Base-by-base conservation (phyloP, 345 rosid species). In the Gossypium bickii region DNA sequence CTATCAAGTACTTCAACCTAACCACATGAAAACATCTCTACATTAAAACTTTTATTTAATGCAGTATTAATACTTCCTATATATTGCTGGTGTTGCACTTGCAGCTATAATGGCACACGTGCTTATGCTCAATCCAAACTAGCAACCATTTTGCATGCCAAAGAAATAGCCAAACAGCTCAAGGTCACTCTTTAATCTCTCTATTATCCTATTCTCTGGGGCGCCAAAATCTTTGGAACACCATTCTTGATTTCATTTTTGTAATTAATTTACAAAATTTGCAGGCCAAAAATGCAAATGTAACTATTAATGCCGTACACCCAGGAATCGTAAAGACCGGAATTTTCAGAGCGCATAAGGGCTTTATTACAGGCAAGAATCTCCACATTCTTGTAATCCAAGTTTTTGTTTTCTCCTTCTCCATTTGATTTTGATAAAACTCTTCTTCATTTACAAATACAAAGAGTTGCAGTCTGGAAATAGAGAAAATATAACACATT, bases 321-420 rank as follows among this genome's bases (percentile, higher is more conserved):
- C 98, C 98, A 62, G 98, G 98, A 29, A 87, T 94, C 4, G 89
- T 94, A 12, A 94, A 94, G 83, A 94, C 98, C 12, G 98, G 95
- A 56, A 94, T 94, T 49, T 84, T 94, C 34, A 86, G 96, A 82
- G 98, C 91, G 49, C 97, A 92, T 48, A 88, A 87, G 72, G 87
- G 93, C n/a, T 80, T 92, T 59, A 76, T 94, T 67, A 94, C 98
- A 79, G 97, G 97, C 86, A 61, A 76, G 62, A 65, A 67, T 47
- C 58, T 9, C 4, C 43, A 10, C 12, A 20, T 45, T 3, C 13
- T 9, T 18, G 13, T 2, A 20, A 57, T 56, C 25, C 20, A 56
- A 56, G 25, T 56, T 61, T 29, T 29, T 29, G 38, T 29, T 29
- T 29, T 29, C 38, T 29, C 38, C 38, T 29, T 29, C 5, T 29